Base-by-base conservation (phyloP, 768 basidiomycete genomes). In the Trametes meyenii region DNA sequence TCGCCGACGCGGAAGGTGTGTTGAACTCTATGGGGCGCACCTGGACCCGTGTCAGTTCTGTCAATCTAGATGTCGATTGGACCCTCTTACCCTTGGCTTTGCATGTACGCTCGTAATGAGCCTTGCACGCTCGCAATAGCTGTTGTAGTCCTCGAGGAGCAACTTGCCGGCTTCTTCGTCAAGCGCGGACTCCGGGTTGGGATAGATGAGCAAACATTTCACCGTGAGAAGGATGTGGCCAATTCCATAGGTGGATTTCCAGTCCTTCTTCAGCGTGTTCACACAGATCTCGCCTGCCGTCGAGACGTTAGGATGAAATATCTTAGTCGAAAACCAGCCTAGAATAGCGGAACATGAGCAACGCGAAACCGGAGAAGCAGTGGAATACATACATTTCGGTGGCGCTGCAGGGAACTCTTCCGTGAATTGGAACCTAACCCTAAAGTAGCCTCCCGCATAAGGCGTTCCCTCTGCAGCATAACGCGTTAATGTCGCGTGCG, bases 221-320 rank as follows among this genome's bases (percentile, higher is more conserved):
- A 98, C 88, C 29, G 94, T 96, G 60, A 94, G 88, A 16, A 96
- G 83, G 61, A 96, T 96, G 72, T 96, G 93, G 14, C 81, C 85
- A 33, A 98, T 94, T 50, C 96, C 96, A 68, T 93, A 96, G 13
- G 87, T 84, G 23, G 91, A 83, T 72, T 94, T 90, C 96, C 96
- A 98, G 69, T 96, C 94, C 74, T 97, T 96, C 82, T 97, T 98
- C 24, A 98, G 78, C 7, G 95, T 98, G 77, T 96, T 96, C 14
- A 98, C 95, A 73, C 95, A 98, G 67, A 98, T 98, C 75, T 97
- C 95, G 16, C 95, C 95, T 0, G 84, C 74, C 36, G 83, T 81
- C 0, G 94, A 96, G 42, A 98, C 94, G 69, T 98, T 98, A 0
- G 96, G 96, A 69, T 98, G 96, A 75, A 98, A 98, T 58, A 98